Base-by-base conservation (phyloP, 108 stramenopile genomes). In the Schizochytrium sp. region DNA sequence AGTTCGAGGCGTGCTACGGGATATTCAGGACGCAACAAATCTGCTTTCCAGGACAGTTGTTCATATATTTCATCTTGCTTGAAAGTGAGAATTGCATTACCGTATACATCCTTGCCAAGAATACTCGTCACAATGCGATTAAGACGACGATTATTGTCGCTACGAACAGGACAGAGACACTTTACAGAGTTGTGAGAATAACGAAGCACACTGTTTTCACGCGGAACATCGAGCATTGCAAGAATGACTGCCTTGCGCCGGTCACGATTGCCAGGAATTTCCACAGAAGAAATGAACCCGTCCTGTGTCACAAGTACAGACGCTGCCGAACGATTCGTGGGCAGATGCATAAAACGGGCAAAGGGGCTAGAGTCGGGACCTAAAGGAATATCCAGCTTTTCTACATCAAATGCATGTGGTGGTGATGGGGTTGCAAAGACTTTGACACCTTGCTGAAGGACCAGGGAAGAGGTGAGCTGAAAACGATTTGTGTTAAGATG, bases 21-120 rank as follows among this genome's bases (percentile, higher is more conserved):
- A 40, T 83, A 83, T 40, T 83, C 76, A n/a, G 76, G 76, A 8
- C 76, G 76, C 76, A 83, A 42, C 50, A 83, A 53, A 28, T 55
- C 47, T 83, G 76, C 47, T 38, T 55, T 55, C 47, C 50, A 49
- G 47, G 50, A n/a, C 28, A 83, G 47, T 2, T 83, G 76, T 1
- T 83, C 76, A 42, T 19, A 83, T n/a, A 83, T 55, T 13, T 83
- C 53, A 53, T 55, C 53, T 40, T 49, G 76, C 47, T 55, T 83
- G 2, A 83, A 55, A 40, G 53, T 55, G 50, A 83, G 53, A 8
- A 83, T n/a, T 2, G 53, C 76, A 55, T 55, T 83, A 7, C 76
- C 76, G 15, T 55, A 55, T 5, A 83, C 76, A 53, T 55, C 53
- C 15, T 53, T 47, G 76, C 53, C 53, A 10, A 83, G 76, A 42